Evolutionary conservation across 2,329 filamentous ascomycete species (phyloP).

Genomic region (Ampelomyces quisqualis): DNA sequence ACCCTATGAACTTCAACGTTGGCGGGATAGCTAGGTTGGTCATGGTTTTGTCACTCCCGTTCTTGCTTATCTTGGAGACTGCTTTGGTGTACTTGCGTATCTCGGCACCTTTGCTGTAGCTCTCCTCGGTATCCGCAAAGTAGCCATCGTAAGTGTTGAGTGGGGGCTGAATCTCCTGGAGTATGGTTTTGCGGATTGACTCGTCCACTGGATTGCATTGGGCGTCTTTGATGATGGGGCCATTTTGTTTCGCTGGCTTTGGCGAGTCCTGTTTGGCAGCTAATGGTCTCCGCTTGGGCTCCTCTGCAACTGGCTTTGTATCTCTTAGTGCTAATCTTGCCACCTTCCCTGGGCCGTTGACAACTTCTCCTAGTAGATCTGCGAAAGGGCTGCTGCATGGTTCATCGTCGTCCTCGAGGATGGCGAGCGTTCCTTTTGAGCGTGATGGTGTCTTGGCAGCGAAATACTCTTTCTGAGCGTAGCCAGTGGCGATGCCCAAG

Average conservation of each 20-base stretch:
- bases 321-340: conserved; percentile 56
- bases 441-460: conserved; percentile 77
- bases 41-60: conserved; percentile 60
- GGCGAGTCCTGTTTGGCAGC: conserved; percentile 45
- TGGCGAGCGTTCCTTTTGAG: conserved; percentile 45
- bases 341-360: conserved; percentile 47
- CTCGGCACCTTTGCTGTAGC: conserved; percentile 67
- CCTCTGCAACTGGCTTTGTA: conserved; percentile 37
- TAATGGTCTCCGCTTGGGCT: conserved; percentile 18
- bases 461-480: conserved; percentile 59
- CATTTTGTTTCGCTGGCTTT: conserved; percentile 51
- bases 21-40: conserved; percentile 62
- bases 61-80: conserved; percentile 57
- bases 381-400: conserved; percentile 71
- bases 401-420: conserved; percentile 46
- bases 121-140: conserved; percentile 66
- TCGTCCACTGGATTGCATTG: conserved; percentile 90
- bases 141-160: conserved; percentile 77
- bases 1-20: conserved; percentile 66
- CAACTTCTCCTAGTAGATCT: conserved; percentile 58
- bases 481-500: conserved; percentile 55
- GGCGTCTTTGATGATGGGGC: conserved; percentile 74
- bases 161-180: conserved; percentile 71
- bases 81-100: conserved; percentile 81
- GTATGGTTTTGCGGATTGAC: conserved; percentile 70